Base-by-base conservation (phyloP, 306 rosid genomes). In the Acacia acuminata region DNA sequence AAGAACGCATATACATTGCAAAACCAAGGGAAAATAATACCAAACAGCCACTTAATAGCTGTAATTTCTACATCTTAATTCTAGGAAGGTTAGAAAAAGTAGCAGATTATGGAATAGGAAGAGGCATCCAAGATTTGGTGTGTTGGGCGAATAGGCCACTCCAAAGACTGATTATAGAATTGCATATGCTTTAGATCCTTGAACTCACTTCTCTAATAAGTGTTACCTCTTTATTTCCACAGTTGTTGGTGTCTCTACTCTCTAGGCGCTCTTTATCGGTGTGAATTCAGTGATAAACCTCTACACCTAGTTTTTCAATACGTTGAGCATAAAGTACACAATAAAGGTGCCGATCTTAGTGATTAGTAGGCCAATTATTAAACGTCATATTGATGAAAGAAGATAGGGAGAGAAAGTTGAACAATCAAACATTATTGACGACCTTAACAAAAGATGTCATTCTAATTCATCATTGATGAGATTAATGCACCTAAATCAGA, bases 401-500 rank as follows among this genome's bases (percentile, higher is more conserved):
- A 73, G 50, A 48, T 48, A 25, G 42, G 77, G 16, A 73, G 43
- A 73, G 63, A 48, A 73, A 7, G n/a, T 25, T 45, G 16, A n/a
- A 47, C 61, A 72, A 40, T 40, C 24, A 15, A 48, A 17, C 48
- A 68, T 71, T 22, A 10, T 24, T 4, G 8, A 73, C 3, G n/a
- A 25, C 24, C 32, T 25, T 25, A 27, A 63, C 47, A 75, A 20
- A 53, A 7, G 20, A 51, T 75, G 8, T 10, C 78, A 75, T 53
- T 51, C 30, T 20, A 5, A 75, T 32, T 61, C 66, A 53, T 32
- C 19, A 73, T 34, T 45, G 5, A 20, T 36, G 78, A 75, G 27
- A 75, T 24, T 32, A 53, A 75, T 53, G 45, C 48, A 51, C 42
- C 78, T 53, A 53, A 75, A 12, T 51, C 78, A 75, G 58, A 12